A percentile compares a stretch with the other conserved stretches of the same genome.
phyloP scores from a whole-genome alignment of 1,284 basidiomycete species.

The Cryptococcus maquisensis region DNA sequence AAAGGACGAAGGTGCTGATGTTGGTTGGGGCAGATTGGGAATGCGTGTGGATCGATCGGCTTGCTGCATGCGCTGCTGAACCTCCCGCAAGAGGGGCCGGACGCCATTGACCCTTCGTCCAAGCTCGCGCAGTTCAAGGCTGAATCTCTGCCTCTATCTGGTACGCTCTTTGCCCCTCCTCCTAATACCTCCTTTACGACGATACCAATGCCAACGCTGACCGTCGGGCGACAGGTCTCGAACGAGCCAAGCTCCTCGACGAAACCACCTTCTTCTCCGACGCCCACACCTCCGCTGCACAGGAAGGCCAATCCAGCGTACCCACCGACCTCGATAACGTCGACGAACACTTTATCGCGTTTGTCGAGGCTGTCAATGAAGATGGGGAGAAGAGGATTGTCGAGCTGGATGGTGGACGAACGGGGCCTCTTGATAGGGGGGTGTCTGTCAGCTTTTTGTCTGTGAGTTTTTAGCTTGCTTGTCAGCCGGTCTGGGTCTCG shows the following conservation, averaged over 20 bases:
- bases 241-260: constrained; percentile 69
- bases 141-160: constrained; percentile 26
- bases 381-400: constrained; percentile 56
- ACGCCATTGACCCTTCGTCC: constrained; percentile 26
- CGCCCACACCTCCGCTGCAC: constrained; percentile 68
- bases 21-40: constrained; percentile 60
- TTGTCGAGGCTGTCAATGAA: constrained; percentile 58
- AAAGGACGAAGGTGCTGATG: neutral
- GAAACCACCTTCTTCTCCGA: constrained; percentile 67
- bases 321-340: constrained; percentile 55
- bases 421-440: constrained; percentile 74
- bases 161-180: constrained; percentile 15
- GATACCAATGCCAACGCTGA: constrained; percentile 1
- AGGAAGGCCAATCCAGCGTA: constrained; percentile 62
- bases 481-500: too few relatives aligned
- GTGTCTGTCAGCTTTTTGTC: constrained; percentile 57
- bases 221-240: constrained; percentile 43
- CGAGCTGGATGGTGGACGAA: constrained; percentile 72
- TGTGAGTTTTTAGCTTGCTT: constrained; percentile 47
- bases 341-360: constrained; percentile 78
- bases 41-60: constrained; percentile 86
- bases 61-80: constrained; percentile 64
- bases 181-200: constrained; percentile 53
- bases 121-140: constrained; percentile 41
- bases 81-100: constrained; percentile 29